Evolutionary conservation across 345 rosid genomes (phyloP).

Genomic region (Trapa incisa): DNA sequence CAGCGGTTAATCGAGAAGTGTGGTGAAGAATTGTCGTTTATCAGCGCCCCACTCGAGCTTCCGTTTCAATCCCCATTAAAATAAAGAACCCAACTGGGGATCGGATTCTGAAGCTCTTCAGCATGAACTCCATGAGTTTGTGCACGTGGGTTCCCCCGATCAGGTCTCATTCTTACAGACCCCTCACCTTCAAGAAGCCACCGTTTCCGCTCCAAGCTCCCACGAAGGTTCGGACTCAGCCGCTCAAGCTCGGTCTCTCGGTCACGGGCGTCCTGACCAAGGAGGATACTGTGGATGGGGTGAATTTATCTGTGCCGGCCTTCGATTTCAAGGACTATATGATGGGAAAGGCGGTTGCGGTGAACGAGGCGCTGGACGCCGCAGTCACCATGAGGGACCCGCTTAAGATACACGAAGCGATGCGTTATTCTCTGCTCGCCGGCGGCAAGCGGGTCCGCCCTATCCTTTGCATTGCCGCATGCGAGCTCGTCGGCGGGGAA

Average conservation of each 20-base stretch:
- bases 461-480: conserved; percentile 66
- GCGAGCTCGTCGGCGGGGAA: conserved; percentile 68
- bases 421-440: conserved; percentile 88
- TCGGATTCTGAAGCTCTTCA: conserved; percentile 5
- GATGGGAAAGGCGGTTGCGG: conserved; percentile 36
- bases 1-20: neutral
- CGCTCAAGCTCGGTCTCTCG: conserved; percentile 9
- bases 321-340: conserved; percentile 80
- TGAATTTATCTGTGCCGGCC: conserved; percentile 20
- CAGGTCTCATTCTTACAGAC: conserved; percentile 27
- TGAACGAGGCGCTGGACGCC: conserved; percentile 58
- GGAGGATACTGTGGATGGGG: conserved; percentile 26
- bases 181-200: conserved; percentile 1
- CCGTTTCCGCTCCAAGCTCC: neutral
- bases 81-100: neutral
- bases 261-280: conserved; percentile 38
- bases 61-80: conserved; percentile 7
- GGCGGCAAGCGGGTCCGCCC: conserved; percentile 89
- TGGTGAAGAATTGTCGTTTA: neutral
- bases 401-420: conserved; percentile 69
- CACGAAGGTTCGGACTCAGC: conserved; percentile 4
- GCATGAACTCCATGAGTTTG: conserved; percentile 45
- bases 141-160: conserved; percentile 29
- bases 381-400: conserved; percentile 60
- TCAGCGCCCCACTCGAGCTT: neutral